phyloP scores from a whole-genome alignment of 768 basidiomycete genomes.

The Phylloporus rhodoxanthus region DNA sequence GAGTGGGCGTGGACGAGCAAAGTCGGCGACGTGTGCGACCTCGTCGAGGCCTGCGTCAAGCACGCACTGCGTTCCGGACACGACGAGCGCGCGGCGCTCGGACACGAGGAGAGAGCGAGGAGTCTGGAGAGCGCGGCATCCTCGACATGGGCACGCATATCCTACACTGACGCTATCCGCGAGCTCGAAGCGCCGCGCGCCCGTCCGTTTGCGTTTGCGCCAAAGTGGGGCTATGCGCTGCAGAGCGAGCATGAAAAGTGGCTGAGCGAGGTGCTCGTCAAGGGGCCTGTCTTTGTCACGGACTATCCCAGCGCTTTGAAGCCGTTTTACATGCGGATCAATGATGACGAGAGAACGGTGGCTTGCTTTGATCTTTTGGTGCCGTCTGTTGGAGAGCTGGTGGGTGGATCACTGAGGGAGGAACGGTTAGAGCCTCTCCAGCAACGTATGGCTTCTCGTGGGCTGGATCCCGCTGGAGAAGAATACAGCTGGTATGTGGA shows the following conservation, averaged over 20 bases:
- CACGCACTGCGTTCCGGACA: conserved; percentile 30
- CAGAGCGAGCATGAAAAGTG: conserved; percentile 92
- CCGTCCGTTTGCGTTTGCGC: conserved; percentile 46
- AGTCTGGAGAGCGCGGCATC: conserved; percentile 35
- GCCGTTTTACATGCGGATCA: conserved; percentile 93
- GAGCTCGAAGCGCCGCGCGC: conserved; percentile 38
- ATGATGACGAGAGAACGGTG: conserved; percentile 54
- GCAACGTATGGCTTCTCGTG: conserved; percentile 43
- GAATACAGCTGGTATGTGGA: conserved; percentile 74
- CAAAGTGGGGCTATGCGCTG: conserved; percentile 64
- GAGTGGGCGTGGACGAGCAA: conserved; percentile 66
- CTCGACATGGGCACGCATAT: conserved; percentile 60
- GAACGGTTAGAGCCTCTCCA: conserved; percentile 55
- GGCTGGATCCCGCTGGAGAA: conserved; percentile 37
- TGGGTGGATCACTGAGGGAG: conserved; percentile 86
- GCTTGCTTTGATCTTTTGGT: conserved; percentile 96
- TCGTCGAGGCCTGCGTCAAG: conserved; percentile 54
- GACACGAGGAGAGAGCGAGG: conserved; percentile 31
- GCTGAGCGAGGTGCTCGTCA: conserved; percentile 63
- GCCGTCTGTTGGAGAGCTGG: conserved; percentile 82
- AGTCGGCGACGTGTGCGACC: conserved; percentile 46
- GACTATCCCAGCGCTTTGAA: conserved; percentile 82
- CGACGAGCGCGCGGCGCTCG: conserved; percentile 32
- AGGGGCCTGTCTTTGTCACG: conserved; percentile 84
- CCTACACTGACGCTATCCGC: conserved; percentile 71